These are phyloP conservation scores for Hemisphaericaspora lyxosophila DNA, from an alignment of 1,139 yeast species.

Conservation along the genomic window DNA sequence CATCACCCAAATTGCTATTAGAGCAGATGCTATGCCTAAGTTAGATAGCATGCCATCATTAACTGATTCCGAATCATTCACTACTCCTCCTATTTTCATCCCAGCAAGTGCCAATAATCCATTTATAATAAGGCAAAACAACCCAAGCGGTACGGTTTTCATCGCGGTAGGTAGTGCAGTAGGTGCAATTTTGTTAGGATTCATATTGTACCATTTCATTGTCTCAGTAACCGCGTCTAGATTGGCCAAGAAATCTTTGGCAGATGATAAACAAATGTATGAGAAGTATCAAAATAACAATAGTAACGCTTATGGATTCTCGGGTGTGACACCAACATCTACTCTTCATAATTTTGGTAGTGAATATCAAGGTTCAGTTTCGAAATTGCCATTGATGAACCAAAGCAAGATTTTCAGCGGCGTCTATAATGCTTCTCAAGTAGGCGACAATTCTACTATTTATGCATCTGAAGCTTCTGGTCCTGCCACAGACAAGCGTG, in stretches of 20 bases:
- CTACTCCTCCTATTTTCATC: conserved; percentile 62
- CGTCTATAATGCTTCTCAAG: conserved; percentile 21
- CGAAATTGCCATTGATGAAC: conserved; percentile 39
- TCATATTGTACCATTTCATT: conserved; percentile 40
- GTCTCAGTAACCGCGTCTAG: conserved; percentile 39
- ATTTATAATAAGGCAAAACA: conserved; percentile 47
- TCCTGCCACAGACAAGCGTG: conserved; percentile 38
- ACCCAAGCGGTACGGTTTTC: conserved; percentile 75
- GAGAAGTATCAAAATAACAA: conserved; percentile 41
- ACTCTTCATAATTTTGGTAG: conserved; percentile 19
- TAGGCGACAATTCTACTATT: conserved; percentile 41
- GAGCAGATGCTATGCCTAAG: conserved; percentile 13
- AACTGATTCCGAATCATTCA: conserved; percentile 20
- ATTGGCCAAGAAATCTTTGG: conserved; percentile 36
- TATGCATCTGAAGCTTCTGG: conserved; percentile 32
- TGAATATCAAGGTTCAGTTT: conserved; percentile 27
- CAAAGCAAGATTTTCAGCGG: conserved; percentile 15
- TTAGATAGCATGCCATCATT: conserved; percentile 16
- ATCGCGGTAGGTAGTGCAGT: conserved; percentile 74
- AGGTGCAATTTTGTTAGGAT: conserved; percentile 52
- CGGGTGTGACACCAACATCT: conserved; percentile 19
- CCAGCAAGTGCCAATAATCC: conserved; percentile 66
- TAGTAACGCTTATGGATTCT: conserved; percentile 34
- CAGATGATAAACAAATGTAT: conserved; percentile 33
- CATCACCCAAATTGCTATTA: conserved; percentile 9